Percentiles rank a stretch among this genome's conserved stretches.
Conservation (phyloP, 306 rosid genomes). For the Inga leiocalycina region DNA sequence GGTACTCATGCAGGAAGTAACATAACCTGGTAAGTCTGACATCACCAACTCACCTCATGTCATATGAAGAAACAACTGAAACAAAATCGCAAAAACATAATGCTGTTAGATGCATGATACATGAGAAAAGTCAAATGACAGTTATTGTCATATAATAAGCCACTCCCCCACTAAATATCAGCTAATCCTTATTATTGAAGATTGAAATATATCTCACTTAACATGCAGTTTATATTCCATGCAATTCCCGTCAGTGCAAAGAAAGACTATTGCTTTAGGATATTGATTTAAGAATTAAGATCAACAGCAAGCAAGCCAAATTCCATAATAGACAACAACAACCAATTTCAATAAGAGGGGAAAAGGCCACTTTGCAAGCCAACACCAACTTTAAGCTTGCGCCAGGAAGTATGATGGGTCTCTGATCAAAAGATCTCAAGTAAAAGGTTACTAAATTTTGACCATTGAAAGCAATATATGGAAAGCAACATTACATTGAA, state of each 20-base stretch:
- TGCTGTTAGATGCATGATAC: not conserved
- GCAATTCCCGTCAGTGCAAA: conserved; percentile 9
- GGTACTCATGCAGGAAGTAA: conserved; percentile 66
- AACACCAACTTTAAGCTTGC: not conserved
- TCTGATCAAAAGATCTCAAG: not conserved
- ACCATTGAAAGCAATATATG: conserved; percentile 12
- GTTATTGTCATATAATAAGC: not conserved
- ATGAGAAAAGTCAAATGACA: conserved; percentile 1
- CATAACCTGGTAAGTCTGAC: conserved; percentile 80
- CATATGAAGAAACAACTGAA: conserved; percentile 51
- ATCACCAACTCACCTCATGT: conserved; percentile 65
- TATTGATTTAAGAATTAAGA: not conserved
- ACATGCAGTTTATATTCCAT: not conserved
- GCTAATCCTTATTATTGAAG: not conserved
- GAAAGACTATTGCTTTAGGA: conserved; percentile 3
- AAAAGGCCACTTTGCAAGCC: conserved; percentile 3
- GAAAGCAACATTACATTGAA: not conserved
- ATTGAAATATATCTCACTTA: not conserved
- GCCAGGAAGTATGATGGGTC: not conserved
- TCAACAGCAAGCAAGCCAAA: conserved; percentile 19
- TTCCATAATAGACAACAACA: not conserved
- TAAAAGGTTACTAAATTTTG: not conserved
- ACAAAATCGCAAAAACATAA: conserved; percentile 16
- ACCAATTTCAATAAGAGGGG: not conserved
- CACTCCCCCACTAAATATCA: not conserved